Evolutionary conservation across 345 rosid species (phyloP).

Genomic region (Pugionium cornutum): DNA sequence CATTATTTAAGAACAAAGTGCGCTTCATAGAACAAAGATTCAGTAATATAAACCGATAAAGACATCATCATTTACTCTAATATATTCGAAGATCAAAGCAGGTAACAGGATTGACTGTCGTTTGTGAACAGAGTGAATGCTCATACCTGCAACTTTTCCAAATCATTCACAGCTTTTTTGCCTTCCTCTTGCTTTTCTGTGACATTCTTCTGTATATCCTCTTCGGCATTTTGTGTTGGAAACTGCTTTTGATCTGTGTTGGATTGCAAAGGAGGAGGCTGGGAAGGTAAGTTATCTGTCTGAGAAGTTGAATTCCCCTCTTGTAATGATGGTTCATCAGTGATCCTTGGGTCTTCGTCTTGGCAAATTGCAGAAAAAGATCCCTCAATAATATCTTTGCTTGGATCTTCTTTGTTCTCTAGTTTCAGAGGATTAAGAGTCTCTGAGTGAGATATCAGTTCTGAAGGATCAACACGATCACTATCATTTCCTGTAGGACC

Average conservation of each 20-base stretch:
- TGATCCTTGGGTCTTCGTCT: slow-evolving; percentile 5
- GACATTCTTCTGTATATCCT: background rate
- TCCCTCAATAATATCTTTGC: slow-evolving; percentile 12
- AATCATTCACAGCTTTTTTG: slow-evolving; percentile 25
- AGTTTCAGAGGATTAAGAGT: slow-evolving; percentile 16
- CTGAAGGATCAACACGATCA: slow-evolving; percentile 18
- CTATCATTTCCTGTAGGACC: slow-evolving; percentile 1
- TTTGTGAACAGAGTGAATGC: slow-evolving; percentile 11
- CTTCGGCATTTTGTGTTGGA: slow-evolving; percentile 17
- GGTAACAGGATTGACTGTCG: background rate
- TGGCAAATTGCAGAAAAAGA: slow-evolving; percentile 5
- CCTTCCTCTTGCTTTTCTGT: slow-evolving; percentile 25
- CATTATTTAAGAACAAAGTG: slow-evolving; percentile 2
- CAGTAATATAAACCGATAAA: slow-evolving; percentile 11
- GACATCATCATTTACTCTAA: slow-evolving; percentile 23
- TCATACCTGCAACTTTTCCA: background rate
- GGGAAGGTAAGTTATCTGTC: slow-evolving; percentile 8
- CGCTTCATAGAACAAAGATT: background rate
- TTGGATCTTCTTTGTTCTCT: slow-evolving; percentile 27
- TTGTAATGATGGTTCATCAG: slow-evolving; percentile 22
- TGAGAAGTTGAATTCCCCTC: slow-evolving; percentile 29
- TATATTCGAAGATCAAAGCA: slow-evolving; percentile 27
- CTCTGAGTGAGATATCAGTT: slow-evolving; percentile 23
- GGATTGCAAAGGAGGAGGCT: slow-evolving; percentile 12
- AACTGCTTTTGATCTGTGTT: slow-evolving; percentile 17